phyloP scores from a whole-genome alignment of 257 asterid genomes.

The Buddleja alternifolia region DNA sequence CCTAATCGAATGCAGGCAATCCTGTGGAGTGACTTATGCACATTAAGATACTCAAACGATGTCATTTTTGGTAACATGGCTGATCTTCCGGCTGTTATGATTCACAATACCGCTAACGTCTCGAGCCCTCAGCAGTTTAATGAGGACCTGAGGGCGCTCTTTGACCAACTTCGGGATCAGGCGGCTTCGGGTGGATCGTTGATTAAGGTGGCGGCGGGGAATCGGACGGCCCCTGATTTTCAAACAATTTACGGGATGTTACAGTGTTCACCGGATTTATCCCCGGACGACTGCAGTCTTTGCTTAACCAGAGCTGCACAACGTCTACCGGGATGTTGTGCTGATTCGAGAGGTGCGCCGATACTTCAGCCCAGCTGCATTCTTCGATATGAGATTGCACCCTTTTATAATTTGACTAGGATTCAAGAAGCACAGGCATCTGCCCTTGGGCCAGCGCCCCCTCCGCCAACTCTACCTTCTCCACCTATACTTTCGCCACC shows the following conservation, averaged over 20 bases:
- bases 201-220: slow-evolving; percentile 27
- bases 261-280: slow-evolving; percentile 29
- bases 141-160: neutral
- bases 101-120: neutral
- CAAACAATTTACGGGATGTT: slow-evolving; percentile 7
- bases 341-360: neutral
- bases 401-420: neutral
- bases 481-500: neutral
- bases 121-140: neutral
- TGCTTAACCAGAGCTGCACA: neutral
- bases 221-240: neutral
- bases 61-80: neutral
- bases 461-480: too few relatives aligned
- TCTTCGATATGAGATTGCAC: neutral
- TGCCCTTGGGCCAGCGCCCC: too few relatives aligned
- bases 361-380: slow-evolving; percentile 1
- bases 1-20: slow-evolving; percentile 21
- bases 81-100: neutral
- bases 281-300: slow-evolving; percentile 12
- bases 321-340: neutral
- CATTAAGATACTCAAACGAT: slow-evolving; percentile 20
- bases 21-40: neutral
- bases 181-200: slow-evolving; percentile 22
- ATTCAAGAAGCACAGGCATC: neutral
- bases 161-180: neutral